phyloP scores from a whole-genome alignment of 768 basidiomycete species.

The Russula brevipes region DNA sequence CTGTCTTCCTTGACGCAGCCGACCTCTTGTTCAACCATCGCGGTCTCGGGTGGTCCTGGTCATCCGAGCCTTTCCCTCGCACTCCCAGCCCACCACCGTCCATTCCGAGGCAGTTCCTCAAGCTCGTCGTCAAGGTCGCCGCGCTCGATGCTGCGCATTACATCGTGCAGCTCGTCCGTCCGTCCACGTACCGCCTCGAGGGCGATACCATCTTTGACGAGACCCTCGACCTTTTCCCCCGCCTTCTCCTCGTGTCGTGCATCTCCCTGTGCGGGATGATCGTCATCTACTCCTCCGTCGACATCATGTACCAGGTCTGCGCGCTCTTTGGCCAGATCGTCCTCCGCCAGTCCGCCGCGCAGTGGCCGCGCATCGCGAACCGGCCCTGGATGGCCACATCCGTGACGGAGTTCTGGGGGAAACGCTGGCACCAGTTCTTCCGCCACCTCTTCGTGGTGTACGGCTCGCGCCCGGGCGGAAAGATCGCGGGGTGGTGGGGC shows the following conservation, averaged over 20 bases:
- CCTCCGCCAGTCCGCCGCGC: conserved; percentile 30
- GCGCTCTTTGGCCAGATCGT: conserved; percentile 30
- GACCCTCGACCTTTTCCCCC: neutral
- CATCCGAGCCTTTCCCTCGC: conserved; percentile 12
- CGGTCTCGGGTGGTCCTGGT: conserved; percentile 26
- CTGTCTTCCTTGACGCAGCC: conserved; percentile 16
- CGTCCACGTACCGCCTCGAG: conserved; percentile 8
- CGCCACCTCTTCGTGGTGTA: conserved; percentile 34
- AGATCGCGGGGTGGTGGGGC: conserved; percentile 46
- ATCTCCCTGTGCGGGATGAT: conserved; percentile 16
- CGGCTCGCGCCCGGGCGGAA: conserved; percentile 33
- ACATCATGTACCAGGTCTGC: conserved; percentile 27
- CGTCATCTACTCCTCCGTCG: conserved; percentile 24
- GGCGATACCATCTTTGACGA: conserved; percentile 23
- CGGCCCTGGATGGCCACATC: conserved; percentile 38
- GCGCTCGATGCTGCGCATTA: conserved; percentile 18
- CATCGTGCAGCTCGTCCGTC: conserved; percentile 9
- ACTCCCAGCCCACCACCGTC: neutral
- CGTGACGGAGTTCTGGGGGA: conserved; percentile 38
- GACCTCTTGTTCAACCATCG: conserved; percentile 24
- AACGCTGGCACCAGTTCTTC: conserved; percentile 39
- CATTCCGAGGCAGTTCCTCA: neutral
- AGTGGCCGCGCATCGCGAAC: conserved; percentile 37
- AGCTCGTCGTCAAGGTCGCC: conserved; percentile 1
- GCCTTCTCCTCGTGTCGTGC: neutral